These are phyloP conservation scores for Myriosclerotinia curreyana DNA, from an alignment of 2,329 filamentous ascomycete species.

Conservation along the genomic window DNA sequence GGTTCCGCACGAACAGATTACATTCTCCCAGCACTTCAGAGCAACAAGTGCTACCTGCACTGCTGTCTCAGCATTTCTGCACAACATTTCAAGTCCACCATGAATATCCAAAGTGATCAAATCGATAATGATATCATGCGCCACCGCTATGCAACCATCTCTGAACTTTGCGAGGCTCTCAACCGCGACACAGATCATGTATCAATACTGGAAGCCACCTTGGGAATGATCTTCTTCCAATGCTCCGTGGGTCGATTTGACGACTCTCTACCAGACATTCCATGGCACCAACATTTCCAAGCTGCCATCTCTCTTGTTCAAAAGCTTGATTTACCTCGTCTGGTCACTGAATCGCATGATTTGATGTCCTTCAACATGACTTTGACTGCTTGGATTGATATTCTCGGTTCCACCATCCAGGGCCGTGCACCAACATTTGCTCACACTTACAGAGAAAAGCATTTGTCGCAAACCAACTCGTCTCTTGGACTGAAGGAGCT, in stretches of 20 bases:
- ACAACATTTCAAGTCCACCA: conserved; percentile 82
- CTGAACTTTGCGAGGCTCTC: conserved; percentile 78
- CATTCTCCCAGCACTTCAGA: conserved; percentile 82
- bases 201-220: conserved; percentile 85
- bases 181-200: conserved; percentile 77
- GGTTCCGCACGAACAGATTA: conserved; percentile 77
- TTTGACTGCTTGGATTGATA: conserved; percentile 91
- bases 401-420: conserved; percentile 89
- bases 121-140: conserved; percentile 89
- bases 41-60: conserved; percentile 90
- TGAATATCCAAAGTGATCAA: conserved; percentile 63
- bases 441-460: conserved; percentile 93
- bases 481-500: conserved; percentile 78
- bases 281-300: conserved; percentile 97
- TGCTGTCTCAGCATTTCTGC: conserved; percentile 93
- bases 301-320: conserved; percentile 81
- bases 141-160: conserved; percentile 85
- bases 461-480: conserved; percentile 63
- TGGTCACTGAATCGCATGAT: conserved; percentile 56
- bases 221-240: conserved; percentile 96
- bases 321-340: conserved; percentile 73
- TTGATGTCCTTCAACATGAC: conserved; percentile 82
- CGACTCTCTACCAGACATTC: conserved; percentile 83
- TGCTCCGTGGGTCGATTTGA: conserved; percentile 84
- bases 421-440: conserved; percentile 84